Evolutionary conservation across 2,329 filamentous ascomycete species (phyloP).

Genomic region (Ophiostoma sp.): DNA sequence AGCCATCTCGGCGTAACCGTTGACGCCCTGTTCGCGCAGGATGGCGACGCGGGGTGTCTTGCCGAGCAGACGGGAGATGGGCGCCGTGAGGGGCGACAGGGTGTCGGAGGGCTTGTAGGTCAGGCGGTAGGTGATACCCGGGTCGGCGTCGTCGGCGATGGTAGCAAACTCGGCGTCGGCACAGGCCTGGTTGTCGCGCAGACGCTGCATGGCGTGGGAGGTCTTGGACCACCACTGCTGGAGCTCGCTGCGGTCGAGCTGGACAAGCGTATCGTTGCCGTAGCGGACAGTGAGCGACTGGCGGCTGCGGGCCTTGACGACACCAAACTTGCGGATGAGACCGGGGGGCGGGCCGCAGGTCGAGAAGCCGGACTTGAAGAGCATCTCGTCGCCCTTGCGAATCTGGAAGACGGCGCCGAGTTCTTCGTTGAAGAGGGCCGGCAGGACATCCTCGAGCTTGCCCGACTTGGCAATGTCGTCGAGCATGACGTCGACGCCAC

Average conservation of each 20-base stretch:
- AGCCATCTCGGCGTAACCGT: slow-evolving; percentile 96
- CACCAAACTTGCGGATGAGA: slow-evolving; percentile 80
- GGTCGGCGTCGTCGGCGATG: slow-evolving; percentile 73
- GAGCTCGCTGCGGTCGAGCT: slow-evolving; percentile 68
- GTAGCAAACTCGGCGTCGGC: slow-evolving; percentile 80
- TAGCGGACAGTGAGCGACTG: slow-evolving; percentile 78
- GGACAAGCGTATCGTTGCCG: slow-evolving; percentile 66
- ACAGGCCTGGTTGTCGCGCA: slow-evolving; percentile 83
- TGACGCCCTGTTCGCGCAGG: slow-evolving; percentile 91
- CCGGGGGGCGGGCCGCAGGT: slow-evolving; percentile 82
- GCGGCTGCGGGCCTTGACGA: slow-evolving; percentile 65
- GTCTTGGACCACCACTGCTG: slow-evolving; percentile 89
- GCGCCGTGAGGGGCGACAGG: slow-evolving; percentile 67
- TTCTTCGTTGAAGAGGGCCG: slow-evolving; percentile 92
- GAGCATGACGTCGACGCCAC: slow-evolving; percentile 80
- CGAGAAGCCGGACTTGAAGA: slow-evolving; percentile 87
- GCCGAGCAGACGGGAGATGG: slow-evolving; percentile 58
- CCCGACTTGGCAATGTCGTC: slow-evolving; percentile 69
- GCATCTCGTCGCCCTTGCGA: slow-evolving; percentile 76
- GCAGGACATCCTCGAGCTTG: slow-evolving; percentile 64
- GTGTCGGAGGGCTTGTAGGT: slow-evolving; percentile 78
- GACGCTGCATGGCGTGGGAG: slow-evolving; percentile 85
- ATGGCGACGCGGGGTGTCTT: slow-evolving; percentile 78
- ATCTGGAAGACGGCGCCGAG: slow-evolving; percentile 96
- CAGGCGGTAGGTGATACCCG: slow-evolving; percentile 81